Evolutionary conservation across 805 yeast genomes (phyloP).

Genomic region (Lipomyces oligophaga): DNA sequence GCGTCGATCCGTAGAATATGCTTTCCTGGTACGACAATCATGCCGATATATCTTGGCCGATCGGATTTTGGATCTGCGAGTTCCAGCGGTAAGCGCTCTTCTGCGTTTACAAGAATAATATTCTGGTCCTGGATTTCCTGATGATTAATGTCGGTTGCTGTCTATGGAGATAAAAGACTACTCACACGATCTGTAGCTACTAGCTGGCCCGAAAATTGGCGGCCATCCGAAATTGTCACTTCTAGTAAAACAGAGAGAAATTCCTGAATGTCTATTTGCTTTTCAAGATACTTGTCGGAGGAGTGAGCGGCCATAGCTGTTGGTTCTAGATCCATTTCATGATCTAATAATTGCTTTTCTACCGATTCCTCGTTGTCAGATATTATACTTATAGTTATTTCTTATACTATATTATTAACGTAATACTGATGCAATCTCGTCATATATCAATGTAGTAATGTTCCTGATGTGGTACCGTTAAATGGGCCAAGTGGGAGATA

Average conservation of each 20-base stretch:
- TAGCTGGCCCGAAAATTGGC: constrained; percentile 26
- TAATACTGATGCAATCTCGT: background rate
- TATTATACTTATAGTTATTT: background rate
- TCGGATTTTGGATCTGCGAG: constrained; percentile 10
- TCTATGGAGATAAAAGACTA: too few relatives aligned
- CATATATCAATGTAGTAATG: background rate
- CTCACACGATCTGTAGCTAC: constrained; percentile 28
- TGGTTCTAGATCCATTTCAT: background rate
- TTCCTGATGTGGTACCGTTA: too few relatives aligned
- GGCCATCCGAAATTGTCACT: constrained; percentile 24
- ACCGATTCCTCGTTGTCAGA: background rate
- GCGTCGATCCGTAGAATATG: constrained; percentile 23
- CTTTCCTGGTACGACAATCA: constrained; percentile 29
- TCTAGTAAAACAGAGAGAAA: constrained; percentile 15
- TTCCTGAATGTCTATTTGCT: constrained; percentile 34
- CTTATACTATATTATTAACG: background rate
- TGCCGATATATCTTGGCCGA: constrained; percentile 25
- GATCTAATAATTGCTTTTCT: constrained; percentile 2
- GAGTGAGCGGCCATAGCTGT: background rate
- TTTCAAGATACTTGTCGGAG: too few relatives aligned
- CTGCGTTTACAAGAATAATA: constrained; percentile 25
- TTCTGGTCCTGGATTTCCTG: constrained; percentile 17
- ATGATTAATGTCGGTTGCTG: too few relatives aligned
- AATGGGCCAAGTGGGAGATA: too few relatives aligned
- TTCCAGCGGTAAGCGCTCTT: constrained; percentile 19